Evolutionary conservation across 495 filamentous ascomycete genomes (phyloP).

Genomic region (Endocarpon pusillum): DNA sequence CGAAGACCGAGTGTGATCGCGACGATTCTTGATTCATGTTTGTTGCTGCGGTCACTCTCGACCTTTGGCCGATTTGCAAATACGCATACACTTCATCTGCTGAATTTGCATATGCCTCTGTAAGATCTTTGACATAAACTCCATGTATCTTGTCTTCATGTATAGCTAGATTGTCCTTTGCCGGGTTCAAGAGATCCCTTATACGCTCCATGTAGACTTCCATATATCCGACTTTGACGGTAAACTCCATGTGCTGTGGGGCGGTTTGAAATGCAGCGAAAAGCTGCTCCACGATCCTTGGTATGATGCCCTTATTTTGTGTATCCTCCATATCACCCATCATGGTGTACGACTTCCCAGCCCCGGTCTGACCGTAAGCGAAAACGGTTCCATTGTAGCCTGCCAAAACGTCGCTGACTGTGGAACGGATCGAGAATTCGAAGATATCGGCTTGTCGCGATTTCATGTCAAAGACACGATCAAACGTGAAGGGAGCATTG

Average conservation of each 20-base stretch:
- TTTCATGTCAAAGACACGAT: conserved; percentile 88
- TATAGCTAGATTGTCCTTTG: conserved; percentile 89
- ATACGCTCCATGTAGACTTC: conserved; percentile 99
- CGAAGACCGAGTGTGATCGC: conserved; percentile 95
- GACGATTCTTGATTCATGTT: conserved; percentile 99
- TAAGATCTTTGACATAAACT: conserved; percentile 89
- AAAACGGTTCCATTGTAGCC: conserved; percentile 99
- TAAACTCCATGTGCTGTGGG: conserved; percentile 91
- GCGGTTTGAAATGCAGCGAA: conserved; percentile 85
- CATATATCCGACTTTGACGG: conserved; percentile 96
- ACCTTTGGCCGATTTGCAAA: conserved; percentile 78
- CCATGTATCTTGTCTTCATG: conserved; percentile 94
- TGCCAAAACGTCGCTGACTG: conserved; percentile 94
- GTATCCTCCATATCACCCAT: conserved; percentile 96
- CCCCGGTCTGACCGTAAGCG: conserved; percentile 95
- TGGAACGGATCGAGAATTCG: conserved; percentile 88
- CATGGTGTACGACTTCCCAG: conserved; percentile 98
- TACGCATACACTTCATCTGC: conserved; percentile 94
- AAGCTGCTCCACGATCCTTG: conserved; percentile 94
- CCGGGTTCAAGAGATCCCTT: conserved; percentile 75
- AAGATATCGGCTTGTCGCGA: conserved; percentile 82
- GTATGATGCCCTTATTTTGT: conserved; percentile 78
- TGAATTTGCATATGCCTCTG: conserved; percentile 91
- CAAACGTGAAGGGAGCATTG: conserved; percentile 80
- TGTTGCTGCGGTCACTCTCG: conserved; percentile 88